Evolutionary conservation across 2,329 filamentous ascomycete genomes (phyloP).

Genomic region (Penicillium sp.): DNA sequence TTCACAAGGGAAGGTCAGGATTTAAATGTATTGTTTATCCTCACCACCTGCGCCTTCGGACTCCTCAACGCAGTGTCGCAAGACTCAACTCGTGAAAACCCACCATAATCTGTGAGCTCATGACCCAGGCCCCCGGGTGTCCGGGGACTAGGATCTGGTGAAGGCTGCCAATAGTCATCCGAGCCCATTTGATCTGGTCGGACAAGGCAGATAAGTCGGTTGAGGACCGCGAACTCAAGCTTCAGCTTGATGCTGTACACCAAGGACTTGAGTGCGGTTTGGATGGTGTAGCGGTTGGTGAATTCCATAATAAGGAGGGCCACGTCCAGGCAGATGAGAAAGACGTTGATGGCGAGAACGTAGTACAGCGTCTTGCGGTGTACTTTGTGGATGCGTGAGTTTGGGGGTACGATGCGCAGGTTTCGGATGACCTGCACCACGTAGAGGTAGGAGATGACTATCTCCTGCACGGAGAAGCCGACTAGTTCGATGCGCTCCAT

Average conservation of each 20-base stretch:
- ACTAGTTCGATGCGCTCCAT: conserved; percentile 19
- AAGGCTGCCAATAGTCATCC: conserved; percentile 2
- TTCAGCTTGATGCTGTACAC: conserved; percentile 49
- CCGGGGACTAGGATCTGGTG: background rate
- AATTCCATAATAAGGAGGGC: conserved; percentile 40
- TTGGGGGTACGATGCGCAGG: conserved; percentile 51
- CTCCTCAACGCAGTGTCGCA: background rate
- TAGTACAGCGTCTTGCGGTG: conserved; percentile 44
- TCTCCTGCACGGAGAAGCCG: conserved; percentile 17
- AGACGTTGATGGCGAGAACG: conserved; percentile 46
- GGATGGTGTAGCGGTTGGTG: conserved; percentile 39
- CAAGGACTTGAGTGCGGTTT: conserved; percentile 42
- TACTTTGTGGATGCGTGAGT: conserved; percentile 27
- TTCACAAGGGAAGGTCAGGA: background rate
- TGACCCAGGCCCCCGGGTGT: background rate
- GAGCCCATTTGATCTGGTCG: background rate
- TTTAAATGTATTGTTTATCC: background rate
- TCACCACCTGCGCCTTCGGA: background rate
- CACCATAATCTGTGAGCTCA: conserved; percentile 5
- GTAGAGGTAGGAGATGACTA: conserved; percentile 17
- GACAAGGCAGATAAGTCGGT: conserved; percentile 36
- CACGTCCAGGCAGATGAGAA: conserved; percentile 46
- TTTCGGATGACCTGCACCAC: conserved; percentile 15
- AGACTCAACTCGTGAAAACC: conserved; percentile 4
- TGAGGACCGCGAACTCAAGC: conserved; percentile 45